Evolutionary conservation across 129 eudicot species (phyloP).

Genomic region (Flaveria robusta): DNA sequence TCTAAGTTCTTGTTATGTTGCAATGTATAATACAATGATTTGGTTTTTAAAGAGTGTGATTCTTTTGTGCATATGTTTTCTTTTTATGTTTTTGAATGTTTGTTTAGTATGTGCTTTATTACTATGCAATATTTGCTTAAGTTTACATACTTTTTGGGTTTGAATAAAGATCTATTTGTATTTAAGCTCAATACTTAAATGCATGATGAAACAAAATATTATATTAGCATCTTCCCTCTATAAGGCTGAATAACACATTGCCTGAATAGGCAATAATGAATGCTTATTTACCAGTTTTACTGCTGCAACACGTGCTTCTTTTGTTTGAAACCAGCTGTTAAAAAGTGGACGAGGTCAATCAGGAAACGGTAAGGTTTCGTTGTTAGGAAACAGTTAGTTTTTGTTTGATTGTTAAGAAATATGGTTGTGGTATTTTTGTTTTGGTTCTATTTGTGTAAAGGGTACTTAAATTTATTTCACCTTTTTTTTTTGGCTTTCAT

Average conservation of each 20-base stretch:
- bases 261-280: background rate
- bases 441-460: constrained; percentile 7
- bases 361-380: background rate
- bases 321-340: background rate
- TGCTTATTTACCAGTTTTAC: background rate
- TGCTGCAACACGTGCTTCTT: constrained; percentile 10
- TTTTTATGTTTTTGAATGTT: background rate
- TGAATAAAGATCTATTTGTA: background rate
- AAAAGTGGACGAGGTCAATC: background rate
- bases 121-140: background rate
- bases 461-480: background rate
- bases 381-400: background rate
- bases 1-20: constrained; percentile 33
- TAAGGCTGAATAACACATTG: background rate
- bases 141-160: constrained; percentile 16
- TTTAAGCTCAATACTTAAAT: background rate
- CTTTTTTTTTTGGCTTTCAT: background rate
- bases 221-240: no score
- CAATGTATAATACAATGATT: constrained; percentile 56
- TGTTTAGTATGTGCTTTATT: background rate
- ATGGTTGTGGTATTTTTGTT: background rate
- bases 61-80: constrained; percentile 45
- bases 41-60: constrained; percentile 39
- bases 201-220: background rate
- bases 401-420: background rate